A percentile compares a stretch with the other conserved stretches of the same genome.
Evolutionary conservation across 2,329 filamentous ascomycete genomes (phyloP).

Genomic region (Hypocrella siamensis): DNA sequence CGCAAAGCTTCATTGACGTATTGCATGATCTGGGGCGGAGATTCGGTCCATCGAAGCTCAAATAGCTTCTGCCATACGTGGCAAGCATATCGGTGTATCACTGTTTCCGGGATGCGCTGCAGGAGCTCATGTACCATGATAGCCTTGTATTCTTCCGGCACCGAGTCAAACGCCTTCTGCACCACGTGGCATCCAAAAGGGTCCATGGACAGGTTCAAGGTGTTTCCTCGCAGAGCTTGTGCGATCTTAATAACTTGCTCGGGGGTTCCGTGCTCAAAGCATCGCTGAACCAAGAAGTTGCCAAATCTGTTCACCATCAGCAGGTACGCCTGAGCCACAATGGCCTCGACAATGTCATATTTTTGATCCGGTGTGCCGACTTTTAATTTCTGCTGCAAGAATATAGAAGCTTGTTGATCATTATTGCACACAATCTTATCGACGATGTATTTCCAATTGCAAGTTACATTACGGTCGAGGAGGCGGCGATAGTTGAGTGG

Average conservation of each 20-base stretch:
- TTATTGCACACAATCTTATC: conserved; percentile 99
- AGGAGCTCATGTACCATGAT: conserved; percentile 98
- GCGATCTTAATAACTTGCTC: conserved; percentile 94
- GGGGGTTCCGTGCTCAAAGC: conserved; percentile 92
- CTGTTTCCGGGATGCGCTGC: conserved; percentile 88
- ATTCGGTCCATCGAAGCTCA: conserved; percentile 87
- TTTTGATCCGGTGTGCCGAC: conserved; percentile 91
- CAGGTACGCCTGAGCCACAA: conserved; percentile 85
- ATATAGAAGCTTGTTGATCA: conserved; percentile 97
- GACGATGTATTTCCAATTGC: conserved; percentile 98
- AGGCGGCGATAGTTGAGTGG: conserved; percentile 92
- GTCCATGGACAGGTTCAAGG: conserved; percentile 91
- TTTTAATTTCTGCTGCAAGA: conserved; percentile 97
- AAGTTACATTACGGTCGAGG: conserved; percentile 88
- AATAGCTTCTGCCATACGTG: conserved; percentile 99
- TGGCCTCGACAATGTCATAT: conserved; percentile 91
- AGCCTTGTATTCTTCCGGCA: conserved; percentile 93
- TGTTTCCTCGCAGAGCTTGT: conserved; percentile 84
- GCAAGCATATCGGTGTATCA: conserved; percentile 96
- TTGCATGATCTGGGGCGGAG: conserved; percentile 95
- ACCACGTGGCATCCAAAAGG: conserved; percentile 97
- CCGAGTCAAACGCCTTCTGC: conserved; percentile 96
- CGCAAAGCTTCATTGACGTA: conserved; percentile 90
- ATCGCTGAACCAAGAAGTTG: conserved; percentile 95
- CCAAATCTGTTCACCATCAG: conserved; percentile 98